Evolutionary conservation across 768 basidiomycete genomes (phyloP).

Genomic region (Tricholoma matsutake): DNA sequence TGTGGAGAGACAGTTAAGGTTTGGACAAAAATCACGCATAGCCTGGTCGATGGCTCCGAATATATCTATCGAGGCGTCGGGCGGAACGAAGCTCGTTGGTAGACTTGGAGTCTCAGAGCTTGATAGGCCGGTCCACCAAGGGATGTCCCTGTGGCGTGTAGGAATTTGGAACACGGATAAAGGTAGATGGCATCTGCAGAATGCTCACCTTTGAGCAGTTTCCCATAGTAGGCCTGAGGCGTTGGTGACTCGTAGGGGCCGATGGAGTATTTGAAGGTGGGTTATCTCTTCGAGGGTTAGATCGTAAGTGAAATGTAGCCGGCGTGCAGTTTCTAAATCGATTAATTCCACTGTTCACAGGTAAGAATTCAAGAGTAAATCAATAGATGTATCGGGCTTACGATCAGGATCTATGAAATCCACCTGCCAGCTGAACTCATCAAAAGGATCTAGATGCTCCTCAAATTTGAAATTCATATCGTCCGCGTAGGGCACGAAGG

Average conservation of each 20-base stretch:
- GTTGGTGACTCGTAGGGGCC: conserved; percentile 17
- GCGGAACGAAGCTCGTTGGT: conserved; percentile 14
- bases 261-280: conserved; percentile 21
- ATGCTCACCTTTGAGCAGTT: conserved; percentile 36
- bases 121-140: conserved; percentile 34
- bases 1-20: conserved; percentile 39
- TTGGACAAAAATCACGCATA: conserved; percentile 41
- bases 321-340: conserved; percentile 40
- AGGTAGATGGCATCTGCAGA: background rate
- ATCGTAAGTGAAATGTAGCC: conserved; percentile 29
- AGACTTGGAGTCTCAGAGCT: conserved; percentile 5
- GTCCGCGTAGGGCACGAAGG: conserved; percentile 49
- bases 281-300: conserved; percentile 38
- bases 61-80: conserved; percentile 22
- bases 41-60: conserved; percentile 28
- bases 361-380: background rate
- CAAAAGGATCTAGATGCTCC: conserved; percentile 27
- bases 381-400: conserved; percentile 22
- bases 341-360: conserved; percentile 43
- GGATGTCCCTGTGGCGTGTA: conserved; percentile 30
- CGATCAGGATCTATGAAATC: conserved; percentile 48
- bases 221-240: conserved; percentile 43
- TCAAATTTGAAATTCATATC: conserved; percentile 34
- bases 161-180: background rate
- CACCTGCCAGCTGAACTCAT: conserved; percentile 30